Base-by-base conservation (phyloP, 768 basidiomycete species). In the Gymnopilus junonius region DNA sequence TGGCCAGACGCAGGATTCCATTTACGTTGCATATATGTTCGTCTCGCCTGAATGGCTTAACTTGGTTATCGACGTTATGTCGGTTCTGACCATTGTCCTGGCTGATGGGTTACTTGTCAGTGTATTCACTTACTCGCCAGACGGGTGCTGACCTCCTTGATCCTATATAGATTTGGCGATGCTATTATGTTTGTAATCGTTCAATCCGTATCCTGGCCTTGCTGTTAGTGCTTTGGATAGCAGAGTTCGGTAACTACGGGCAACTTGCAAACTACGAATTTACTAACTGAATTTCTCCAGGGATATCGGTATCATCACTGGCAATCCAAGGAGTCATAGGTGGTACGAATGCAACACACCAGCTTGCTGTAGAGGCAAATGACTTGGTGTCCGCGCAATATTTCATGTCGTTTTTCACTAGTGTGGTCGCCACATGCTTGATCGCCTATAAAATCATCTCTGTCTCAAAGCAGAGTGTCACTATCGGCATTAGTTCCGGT, bases 71-170 rank as follows among this genome's bases (percentile, higher is more conserved):
- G 23, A 21, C 23, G 23, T 61, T 23, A 42, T 35, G 8, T 35
- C 46, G 1, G 45, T 39, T 1, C 7, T 55, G 17, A 39, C 59
- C 15, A 21, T 57, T 12, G 20, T 65, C 32, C 10, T 65, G 8
- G 63, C 63, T 4, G 59, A 65, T 45, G 59, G 46, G 21, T 55
- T 61, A 17, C 46, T 65, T 1, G 63, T 65, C 35, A 51, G 54
- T n/a, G 23, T 32, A 23, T 39, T 23, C 12, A 1, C 3, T 4
- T 21, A 31, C 12, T 7, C 14, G 2, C 27, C 29, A 4, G 6
- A 51, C n/a, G 7, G 2, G 32, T 1, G 23, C 37, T 55, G 15
- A 55, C 54, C 20, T 31, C n/a, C 40, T 42, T 55, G 34, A 37
- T 12, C 21, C 4, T 17, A 21, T 4, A 34, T 12, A 55, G 54